Evolutionary conservation across 2,329 filamentous ascomycete genomes (phyloP).

Genomic region (Talaromyces sp.): DNA sequence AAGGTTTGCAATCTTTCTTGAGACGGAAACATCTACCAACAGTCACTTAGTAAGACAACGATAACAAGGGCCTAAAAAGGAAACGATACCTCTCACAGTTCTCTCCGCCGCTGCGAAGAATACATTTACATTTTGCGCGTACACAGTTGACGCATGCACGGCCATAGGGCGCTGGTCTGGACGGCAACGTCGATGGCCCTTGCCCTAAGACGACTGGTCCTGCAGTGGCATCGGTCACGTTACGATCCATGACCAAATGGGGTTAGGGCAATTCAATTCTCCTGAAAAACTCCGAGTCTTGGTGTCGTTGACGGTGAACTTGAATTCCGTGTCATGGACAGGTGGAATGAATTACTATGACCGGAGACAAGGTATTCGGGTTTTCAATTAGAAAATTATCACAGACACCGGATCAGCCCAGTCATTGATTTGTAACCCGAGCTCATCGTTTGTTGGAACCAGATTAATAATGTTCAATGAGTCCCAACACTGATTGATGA

Average conservation of each 20-base stretch:
- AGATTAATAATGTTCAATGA: background rate
- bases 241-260: background rate
- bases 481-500: background rate
- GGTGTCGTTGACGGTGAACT: background rate
- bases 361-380: background rate
- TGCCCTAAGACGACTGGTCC: background rate
- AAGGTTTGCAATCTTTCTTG: slow-evolving; percentile 38
- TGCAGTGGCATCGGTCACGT: background rate
- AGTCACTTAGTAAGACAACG: background rate
- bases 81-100: slow-evolving; percentile 16
- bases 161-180: slow-evolving; percentile 15
- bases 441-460: background rate
- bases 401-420: background rate
- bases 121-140: slow-evolving; percentile 24
- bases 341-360: background rate
- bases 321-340: background rate
- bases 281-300: background rate
- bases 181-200: background rate
- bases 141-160: slow-evolving; percentile 23
- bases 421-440: background rate
- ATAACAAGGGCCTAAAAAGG: background rate
- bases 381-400: background rate
- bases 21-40: slow-evolving; percentile 39
- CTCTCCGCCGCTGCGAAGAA: slow-evolving; percentile 13
- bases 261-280: background rate